Evolutionary conservation across 1,284 basidiomycete species (phyloP), one percentile per base, ranked within the genome.

Genomic region (Leccinum colubrinum): DNA sequence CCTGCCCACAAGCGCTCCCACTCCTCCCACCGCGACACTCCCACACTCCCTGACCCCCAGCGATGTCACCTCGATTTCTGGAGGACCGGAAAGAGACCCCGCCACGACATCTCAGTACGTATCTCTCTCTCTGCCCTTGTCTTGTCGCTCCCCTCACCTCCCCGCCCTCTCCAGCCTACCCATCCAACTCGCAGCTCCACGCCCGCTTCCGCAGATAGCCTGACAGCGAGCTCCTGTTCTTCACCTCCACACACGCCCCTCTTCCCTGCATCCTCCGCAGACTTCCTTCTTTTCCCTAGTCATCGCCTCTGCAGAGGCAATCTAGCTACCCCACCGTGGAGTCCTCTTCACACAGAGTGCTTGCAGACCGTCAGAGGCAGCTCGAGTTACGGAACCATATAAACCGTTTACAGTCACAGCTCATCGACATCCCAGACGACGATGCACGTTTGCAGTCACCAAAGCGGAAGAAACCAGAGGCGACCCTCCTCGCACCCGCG

Each of bases 241-340:
- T 74, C 64, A 62, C 60, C 63, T 61, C 75, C 70, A 41, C 66
- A 55, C 59, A 77, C 72, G 20, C 73, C 78, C 14, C 67, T 67
- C 41, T 81, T 89, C 61, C 78, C 86, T 30, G 76, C 80, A 15
- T 82, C 85, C 1, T 81, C 87, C n/a, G 79, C 81, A 52, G 84
- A 87, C 55, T 89, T 88, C 70, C 74, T 83, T 66, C 75, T 88
- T 60, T 83, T 81, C 62, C 76, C 82, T 6, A 67, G 65, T 46
- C 71, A 72, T 48, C 64, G 67, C 30, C 64, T 68, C 55, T 65
- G 27, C 56, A 68, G 66, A 55, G 63, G 63, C 58, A 61, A 65
- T 65, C 60, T 58, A 64, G 41, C 63, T 46, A n/a, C 65, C 59
- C 57, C 35, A 14, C 50, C 37, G 80, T 81, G 79, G 71, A 79